Evolutionary conservation across 2,329 filamentous ascomycete genomes (phyloP).

Genomic region (Laburnicola sp.): DNA sequence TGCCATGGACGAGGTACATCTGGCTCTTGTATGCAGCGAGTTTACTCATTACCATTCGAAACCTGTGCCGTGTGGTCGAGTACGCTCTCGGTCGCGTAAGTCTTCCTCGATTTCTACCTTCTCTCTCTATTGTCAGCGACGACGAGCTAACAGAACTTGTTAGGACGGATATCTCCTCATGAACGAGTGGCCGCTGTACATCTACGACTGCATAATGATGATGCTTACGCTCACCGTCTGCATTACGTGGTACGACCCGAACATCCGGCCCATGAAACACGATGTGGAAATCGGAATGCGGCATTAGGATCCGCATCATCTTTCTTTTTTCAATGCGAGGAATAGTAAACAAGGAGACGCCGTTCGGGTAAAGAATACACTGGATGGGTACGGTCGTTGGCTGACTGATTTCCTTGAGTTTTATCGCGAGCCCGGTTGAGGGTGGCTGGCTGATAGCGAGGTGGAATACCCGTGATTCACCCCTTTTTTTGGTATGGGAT

Average conservation of each 20-base stretch:
- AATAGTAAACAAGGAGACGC: too few species aligned
- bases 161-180: constrained; percentile 20
- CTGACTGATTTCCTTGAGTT: too few species aligned
- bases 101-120: background rate
- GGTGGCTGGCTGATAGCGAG: too few species aligned
- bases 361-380: too few species aligned
- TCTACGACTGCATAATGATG: constrained; percentile 23
- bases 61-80: constrained; percentile 52
- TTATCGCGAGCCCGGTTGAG: too few species aligned
- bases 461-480: too few species aligned
- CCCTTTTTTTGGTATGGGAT: too few species aligned
- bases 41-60: constrained; percentile 49
- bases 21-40: constrained; percentile 44
- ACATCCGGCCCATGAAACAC: constrained; percentile 14
- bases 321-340: too few species aligned
- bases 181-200: constrained; percentile 21
- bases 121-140: background rate
- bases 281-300: constrained; percentile 8
- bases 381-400: too few species aligned
- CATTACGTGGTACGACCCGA: constrained; percentile 20
- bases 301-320: background rate
- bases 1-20: constrained; percentile 39
- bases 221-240: constrained; percentile 14
- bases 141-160: background rate
- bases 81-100: constrained; percentile 36